These are phyloP conservation scores for Trichoderma asperellum DNA, from an alignment of 2,329 filamentous ascomycete genomes.

Conservation along the genomic window DNA sequence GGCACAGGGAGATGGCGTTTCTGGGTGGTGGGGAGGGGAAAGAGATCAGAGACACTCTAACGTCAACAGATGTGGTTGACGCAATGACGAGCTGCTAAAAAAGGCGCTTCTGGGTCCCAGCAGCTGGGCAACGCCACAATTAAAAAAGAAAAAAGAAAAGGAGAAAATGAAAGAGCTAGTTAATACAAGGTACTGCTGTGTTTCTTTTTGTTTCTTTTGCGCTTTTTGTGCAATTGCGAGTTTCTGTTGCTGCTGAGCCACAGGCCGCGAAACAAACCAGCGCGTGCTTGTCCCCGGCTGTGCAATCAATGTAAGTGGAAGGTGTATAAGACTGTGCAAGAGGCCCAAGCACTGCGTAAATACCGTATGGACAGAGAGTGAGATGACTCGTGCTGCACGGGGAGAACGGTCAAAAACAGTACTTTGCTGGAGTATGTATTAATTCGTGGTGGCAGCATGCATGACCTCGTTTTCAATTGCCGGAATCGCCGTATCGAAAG, in stretches of 20 bases:
- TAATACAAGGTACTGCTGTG: neutral
- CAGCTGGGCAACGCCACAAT: conserved; percentile 4
- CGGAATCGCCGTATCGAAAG: neutral
- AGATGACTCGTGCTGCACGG: conserved; percentile 14
- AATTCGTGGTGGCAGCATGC: no score
- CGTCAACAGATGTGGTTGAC: conserved; percentile 18
- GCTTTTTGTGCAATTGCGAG: neutral
- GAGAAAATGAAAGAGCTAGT: neutral
- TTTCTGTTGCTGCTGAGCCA: conserved; percentile 16
- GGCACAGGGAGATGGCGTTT: conserved; percentile 17
- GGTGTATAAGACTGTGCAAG: neutral
- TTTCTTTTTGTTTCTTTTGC: neutral
- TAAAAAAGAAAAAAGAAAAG: neutral
- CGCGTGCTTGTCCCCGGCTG: neutral
- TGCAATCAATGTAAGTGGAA: neutral
- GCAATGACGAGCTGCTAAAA: conserved; percentile 13
- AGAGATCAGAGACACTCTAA: conserved; percentile 1
- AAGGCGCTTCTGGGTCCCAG: neutral
- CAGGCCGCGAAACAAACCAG: conserved; percentile 6
- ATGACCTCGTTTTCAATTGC: neutral
- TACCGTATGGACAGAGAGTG: neutral
- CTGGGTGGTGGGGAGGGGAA: conserved; percentile 19
- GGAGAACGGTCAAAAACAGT: neutral
- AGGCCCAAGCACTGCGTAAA: neutral
- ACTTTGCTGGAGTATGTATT: no score